Percentiles rank a stretch among this genome's conserved stretches.
Conservation (phyloP, 805 yeast species). For the Brettanomyces naardenensis region DNA sequence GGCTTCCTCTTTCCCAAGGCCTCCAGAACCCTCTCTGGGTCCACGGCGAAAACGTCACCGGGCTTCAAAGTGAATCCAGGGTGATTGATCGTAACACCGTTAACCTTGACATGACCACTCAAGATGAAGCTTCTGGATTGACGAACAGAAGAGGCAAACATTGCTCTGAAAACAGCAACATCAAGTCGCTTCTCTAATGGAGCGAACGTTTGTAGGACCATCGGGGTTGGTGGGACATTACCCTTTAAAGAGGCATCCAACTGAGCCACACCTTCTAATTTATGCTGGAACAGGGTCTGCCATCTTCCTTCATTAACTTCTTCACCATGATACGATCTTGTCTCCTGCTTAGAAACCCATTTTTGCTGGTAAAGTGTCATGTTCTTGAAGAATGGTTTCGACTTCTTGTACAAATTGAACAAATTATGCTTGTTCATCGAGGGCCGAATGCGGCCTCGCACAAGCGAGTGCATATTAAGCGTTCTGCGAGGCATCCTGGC, state of each 20-base stretch:
- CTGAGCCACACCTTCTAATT: constrained; percentile 80
- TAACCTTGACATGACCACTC: constrained; percentile 76
- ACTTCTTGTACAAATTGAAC: constrained; percentile 79
- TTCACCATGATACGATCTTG: constrained; percentile 95
- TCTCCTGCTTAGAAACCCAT: constrained; percentile 85
- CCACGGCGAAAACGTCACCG: constrained; percentile 83
- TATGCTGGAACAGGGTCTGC: constrained; percentile 61
- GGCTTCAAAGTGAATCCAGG: constrained; percentile 72
- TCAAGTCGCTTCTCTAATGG: constrained; percentile 84
- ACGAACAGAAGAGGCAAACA: constrained; percentile 89
- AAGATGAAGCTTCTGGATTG: constrained; percentile 88
- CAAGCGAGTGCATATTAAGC: constrained; percentile 22
- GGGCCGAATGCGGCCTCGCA: constrained; percentile 55
- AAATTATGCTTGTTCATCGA: constrained; percentile 89
- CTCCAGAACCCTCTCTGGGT: constrained; percentile 74
- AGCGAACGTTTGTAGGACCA: constrained; percentile 82
- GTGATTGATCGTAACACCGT: constrained; percentile 69
- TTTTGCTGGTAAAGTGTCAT: constrained; percentile 84
- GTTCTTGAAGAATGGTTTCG: constrained; percentile 41
- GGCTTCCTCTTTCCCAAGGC: constrained; percentile 89
- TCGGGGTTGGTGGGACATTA: constrained; percentile 59
- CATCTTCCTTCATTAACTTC: constrained; percentile 78
- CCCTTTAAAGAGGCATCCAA: constrained; percentile 74
- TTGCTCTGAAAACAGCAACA: constrained; percentile 80
- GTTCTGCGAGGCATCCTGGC: constrained; percentile 23